These are phyloP conservation scores for Naematelia aurantialba DNA, from an alignment of 768 basidiomycete species.

Conservation along the genomic window DNA sequence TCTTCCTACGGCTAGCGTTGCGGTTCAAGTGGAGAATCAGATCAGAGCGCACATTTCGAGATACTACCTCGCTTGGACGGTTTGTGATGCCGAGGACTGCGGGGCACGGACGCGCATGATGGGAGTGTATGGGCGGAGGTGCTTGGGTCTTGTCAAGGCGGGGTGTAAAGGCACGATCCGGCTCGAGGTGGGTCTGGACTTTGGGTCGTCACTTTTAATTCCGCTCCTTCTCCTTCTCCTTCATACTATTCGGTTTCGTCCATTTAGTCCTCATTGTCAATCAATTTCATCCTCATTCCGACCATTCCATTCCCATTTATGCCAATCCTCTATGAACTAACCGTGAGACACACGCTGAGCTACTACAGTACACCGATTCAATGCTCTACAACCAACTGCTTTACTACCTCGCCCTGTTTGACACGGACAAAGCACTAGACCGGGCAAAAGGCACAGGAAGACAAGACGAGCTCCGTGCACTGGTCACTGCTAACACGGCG, in stretches of 20 bases:
- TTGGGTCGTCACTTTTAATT: background rate
- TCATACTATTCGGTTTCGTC: too few relatives aligned
- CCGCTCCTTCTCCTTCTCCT: background rate
- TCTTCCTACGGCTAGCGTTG: constrained; percentile 62
- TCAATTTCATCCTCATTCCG: too few relatives aligned
- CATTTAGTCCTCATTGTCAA: too few relatives aligned
- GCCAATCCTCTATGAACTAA: too few relatives aligned
- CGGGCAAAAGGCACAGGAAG: constrained; percentile 55
- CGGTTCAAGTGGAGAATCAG: constrained; percentile 79
- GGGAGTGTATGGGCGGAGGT: constrained; percentile 83
- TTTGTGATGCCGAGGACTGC: constrained; percentile 84
- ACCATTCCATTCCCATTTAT: too few relatives aligned
- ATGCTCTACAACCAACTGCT: constrained; percentile 85
- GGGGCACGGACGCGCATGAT: constrained; percentile 83
- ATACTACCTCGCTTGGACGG: constrained; percentile 85
- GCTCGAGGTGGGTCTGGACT: constrained; percentile 62
- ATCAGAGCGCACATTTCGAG: constrained; percentile 69
- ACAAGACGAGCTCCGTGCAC: constrained; percentile 59
- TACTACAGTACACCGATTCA: constrained; percentile 69
- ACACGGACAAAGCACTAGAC: constrained; percentile 62
- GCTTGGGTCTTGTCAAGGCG: constrained; percentile 56
- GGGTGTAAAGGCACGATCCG: constrained; percentile 68
- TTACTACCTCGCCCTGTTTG: constrained; percentile 75
- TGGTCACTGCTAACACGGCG: constrained; percentile 56
- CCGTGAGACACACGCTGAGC: too few relatives aligned